A percentile compares a stretch with the other conserved stretches of the same genome.
Evolutionary conservation across 2,329 filamentous ascomycete species (phyloP).

Genomic region (Fusarium torreyae): DNA sequence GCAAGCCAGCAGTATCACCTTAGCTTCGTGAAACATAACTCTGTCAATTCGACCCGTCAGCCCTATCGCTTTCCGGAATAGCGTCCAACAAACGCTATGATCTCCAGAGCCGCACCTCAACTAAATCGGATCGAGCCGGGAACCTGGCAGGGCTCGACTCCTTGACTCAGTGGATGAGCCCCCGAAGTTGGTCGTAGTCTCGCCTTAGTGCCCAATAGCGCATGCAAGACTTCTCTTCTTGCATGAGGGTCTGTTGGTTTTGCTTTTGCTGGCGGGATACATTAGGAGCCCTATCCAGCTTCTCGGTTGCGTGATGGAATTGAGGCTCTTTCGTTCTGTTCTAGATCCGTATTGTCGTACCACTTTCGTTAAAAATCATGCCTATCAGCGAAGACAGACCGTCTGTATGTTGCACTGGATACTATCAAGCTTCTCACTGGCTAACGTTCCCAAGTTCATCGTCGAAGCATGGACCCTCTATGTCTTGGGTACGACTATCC

Average conservation of each 20-base stretch:
- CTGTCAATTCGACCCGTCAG: background rate
- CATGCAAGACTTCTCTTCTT: background rate
- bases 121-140: background rate
- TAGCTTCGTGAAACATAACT: background rate
- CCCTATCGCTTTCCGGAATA: background rate
- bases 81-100: background rate
- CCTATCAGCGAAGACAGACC: background rate
- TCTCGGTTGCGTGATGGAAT: too few relatives aligned
- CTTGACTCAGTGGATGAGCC: too few relatives aligned
- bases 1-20: too few relatives aligned
- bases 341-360: background rate
- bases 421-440: background rate
- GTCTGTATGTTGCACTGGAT: background rate
- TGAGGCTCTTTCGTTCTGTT: background rate
- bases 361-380: background rate
- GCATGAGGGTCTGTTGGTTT: too few relatives aligned
- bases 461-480: conserved; percentile 53
- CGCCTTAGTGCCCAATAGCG: background rate
- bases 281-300: too few relatives aligned
- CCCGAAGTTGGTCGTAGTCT: too few relatives aligned
- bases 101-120: background rate
- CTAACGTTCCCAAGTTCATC: conserved; percentile 44
- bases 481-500: conserved; percentile 51
- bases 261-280: background rate
- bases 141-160: too few relatives aligned